phyloP scores from a whole-genome alignment of 129 eudicot species.

The Artemisia argyi region DNA sequence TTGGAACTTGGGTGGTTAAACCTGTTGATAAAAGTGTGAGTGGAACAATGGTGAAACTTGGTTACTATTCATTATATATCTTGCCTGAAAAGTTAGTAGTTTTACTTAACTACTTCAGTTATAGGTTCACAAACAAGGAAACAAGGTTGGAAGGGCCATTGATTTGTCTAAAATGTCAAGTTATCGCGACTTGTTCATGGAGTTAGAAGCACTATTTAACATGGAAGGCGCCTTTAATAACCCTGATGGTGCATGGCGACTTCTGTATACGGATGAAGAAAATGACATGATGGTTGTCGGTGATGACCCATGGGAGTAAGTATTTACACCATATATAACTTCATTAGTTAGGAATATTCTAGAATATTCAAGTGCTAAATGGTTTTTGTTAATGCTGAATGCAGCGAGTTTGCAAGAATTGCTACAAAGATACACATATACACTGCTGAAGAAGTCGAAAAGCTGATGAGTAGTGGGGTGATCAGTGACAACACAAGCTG shows the following conservation, averaged over 20 bases:
- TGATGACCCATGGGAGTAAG: slow-evolving; percentile 96
- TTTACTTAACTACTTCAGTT: slow-evolving; percentile 11
- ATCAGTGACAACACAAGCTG: slow-evolving; percentile 88
- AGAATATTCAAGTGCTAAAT: not conserved
- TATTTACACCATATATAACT: not conserved
- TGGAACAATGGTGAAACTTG: no score
- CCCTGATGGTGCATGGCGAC: slow-evolving; percentile 71
- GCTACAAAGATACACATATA: slow-evolving; percentile 82
- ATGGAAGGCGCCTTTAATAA: slow-evolving; percentile 79
- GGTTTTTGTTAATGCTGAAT: slow-evolving; percentile 17
- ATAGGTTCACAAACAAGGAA: slow-evolving; percentile 97
- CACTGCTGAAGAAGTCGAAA: slow-evolving; percentile 92
- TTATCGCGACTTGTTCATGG: slow-evolving; percentile 69
- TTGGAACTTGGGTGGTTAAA: no score
- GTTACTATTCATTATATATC: no score
- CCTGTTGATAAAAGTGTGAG: no score
- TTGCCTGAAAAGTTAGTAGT: not conserved
- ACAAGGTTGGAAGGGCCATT: slow-evolving; percentile 89
- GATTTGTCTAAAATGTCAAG: slow-evolving; percentile 70
- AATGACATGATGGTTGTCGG: slow-evolving; percentile 97
- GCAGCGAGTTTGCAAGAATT: slow-evolving; percentile 80
- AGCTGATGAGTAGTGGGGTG: slow-evolving; percentile 62
- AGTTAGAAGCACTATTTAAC: slow-evolving; percentile 69
- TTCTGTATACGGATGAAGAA: slow-evolving; percentile 84
- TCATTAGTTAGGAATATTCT: slow-evolving; percentile 11